phyloP scores from a whole-genome alignment of 495 filamentous ascomycete species.

The Umbilicaria muhlenbergii region DNA sequence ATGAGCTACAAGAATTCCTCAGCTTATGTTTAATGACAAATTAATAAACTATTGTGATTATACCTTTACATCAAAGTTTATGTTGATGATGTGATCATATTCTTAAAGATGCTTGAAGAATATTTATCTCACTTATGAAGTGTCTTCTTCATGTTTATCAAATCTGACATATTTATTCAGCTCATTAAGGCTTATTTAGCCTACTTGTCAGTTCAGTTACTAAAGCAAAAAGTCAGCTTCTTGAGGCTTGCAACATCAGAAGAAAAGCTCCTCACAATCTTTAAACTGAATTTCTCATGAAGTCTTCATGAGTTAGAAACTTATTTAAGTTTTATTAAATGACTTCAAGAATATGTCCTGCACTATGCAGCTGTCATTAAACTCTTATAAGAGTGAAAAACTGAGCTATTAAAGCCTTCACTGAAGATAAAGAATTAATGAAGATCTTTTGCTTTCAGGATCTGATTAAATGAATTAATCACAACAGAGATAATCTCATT shows the following conservation, averaged over 20 bases:
- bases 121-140: too few species aligned
- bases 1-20: background rate
- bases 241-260: background rate
- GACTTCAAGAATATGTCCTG: background rate
- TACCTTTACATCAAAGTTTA: background rate
- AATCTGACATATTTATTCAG: background rate
- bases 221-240: constrained; percentile 1
- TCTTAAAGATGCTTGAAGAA: background rate
- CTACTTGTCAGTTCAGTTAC: background rate
- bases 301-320: too few species aligned
- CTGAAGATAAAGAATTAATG: background rate
- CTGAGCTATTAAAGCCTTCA: background rate
- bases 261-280: background rate
- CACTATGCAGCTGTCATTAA: background rate
- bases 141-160: too few species aligned
- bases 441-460: background rate
- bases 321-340: background rate
- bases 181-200: background rate
- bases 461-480: background rate
- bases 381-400: constrained; percentile 1
- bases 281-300: too few species aligned
- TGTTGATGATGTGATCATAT: constrained; percentile 3
- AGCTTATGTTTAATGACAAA: constrained; percentile 1
- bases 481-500: background rate
- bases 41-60: background rate